Percentiles rank a stretch among this genome's conserved stretches.
Evolutionary conservation across 345 rosid genomes (phyloP).

Genomic region (Hibiscus mutabilis): DNA sequence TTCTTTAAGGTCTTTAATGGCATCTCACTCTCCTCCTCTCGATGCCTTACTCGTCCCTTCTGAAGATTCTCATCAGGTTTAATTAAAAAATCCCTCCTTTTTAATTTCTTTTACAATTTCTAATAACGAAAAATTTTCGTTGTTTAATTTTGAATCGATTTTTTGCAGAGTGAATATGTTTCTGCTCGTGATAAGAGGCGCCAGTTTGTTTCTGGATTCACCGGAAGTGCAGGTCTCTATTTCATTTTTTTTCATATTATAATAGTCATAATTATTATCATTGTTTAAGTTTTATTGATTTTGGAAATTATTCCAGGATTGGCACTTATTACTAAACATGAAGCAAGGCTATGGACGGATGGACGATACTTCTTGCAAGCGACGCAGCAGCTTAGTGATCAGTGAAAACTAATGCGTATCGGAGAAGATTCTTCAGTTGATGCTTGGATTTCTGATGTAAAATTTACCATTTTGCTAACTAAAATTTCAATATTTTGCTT

Average conservation of each 20-base stretch:
- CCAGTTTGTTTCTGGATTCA: constrained; percentile 85
- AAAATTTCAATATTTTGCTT: background rate
- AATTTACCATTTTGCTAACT: constrained; percentile 16
- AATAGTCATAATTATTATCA: background rate
- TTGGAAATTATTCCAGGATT: constrained; percentile 42
- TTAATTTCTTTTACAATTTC: background rate
- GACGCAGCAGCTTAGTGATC: constrained; percentile 57
- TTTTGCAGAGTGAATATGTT: constrained; percentile 79
- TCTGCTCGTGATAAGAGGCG: constrained; percentile 81
- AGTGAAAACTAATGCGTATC: constrained; percentile 88
- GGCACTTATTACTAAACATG: constrained; percentile 66
- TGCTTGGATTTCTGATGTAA: constrained; percentile 74
- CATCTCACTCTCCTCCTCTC: constrained; percentile 90
- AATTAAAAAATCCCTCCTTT: background rate
- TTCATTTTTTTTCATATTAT: background rate
- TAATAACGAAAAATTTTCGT: too few relatives aligned
- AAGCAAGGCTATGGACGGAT: constrained; percentile 89
- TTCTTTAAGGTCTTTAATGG: constrained; percentile 74
- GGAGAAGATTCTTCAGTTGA: constrained; percentile 87
- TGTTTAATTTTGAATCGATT: background rate
- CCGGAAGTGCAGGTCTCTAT: constrained; percentile 74
- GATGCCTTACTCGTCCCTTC: constrained; percentile 81
- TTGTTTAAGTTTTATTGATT: background rate
- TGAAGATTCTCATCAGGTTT: constrained; percentile 90
- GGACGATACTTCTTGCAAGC: constrained; percentile 96